A percentile compares a stretch with the other conserved stretches of the same genome.
Conservation (phyloP, 352 stramenopile genomes). For the Poterioochromonas sp. region DNA sequence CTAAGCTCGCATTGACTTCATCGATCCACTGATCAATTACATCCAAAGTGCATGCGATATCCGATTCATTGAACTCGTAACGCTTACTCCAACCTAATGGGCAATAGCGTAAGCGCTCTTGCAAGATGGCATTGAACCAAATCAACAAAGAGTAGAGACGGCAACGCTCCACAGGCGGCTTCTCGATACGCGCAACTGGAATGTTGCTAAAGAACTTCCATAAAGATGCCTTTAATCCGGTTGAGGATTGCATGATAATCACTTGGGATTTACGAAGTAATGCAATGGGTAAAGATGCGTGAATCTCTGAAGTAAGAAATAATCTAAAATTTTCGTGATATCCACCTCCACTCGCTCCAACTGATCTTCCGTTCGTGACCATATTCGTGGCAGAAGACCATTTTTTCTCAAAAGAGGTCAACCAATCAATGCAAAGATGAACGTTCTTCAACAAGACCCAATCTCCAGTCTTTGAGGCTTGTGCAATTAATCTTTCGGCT, state of each 20-base stretch:
- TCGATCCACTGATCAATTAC: constrained; percentile 95
- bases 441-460: constrained; percentile 99
- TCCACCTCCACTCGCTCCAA: constrained; percentile 73
- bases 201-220: constrained; percentile 86
- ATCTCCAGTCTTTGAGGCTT: constrained; percentile 84
- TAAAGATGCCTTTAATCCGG: constrained; percentile 92
- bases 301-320: constrained; percentile 97
- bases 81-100: constrained; percentile 93
- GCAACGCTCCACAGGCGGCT: constrained; percentile 65
- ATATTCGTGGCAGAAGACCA: too few species aligned
- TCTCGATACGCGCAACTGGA: constrained; percentile 75
- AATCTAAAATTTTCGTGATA: constrained; percentile 59
- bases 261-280: constrained; percentile 90
- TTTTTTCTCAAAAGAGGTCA: constrained; percentile 92
- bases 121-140: constrained; percentile 95
- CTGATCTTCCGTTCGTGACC: too few species aligned
- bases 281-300: constrained; percentile 83
- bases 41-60: constrained; percentile 90
- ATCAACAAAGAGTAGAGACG: constrained; percentile 91
- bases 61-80: constrained; percentile 98
- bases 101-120: constrained; percentile 93
- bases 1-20: constrained; percentile 60
- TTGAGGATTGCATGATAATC: constrained; percentile 94
- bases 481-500: constrained; percentile 84
- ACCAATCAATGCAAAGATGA: constrained; percentile 95